Percentiles rank a stretch among this genome's conserved stretches.
Conservation (phyloP, 1,284 basidiomycete species). For the Spongispora temasekensis region DNA sequence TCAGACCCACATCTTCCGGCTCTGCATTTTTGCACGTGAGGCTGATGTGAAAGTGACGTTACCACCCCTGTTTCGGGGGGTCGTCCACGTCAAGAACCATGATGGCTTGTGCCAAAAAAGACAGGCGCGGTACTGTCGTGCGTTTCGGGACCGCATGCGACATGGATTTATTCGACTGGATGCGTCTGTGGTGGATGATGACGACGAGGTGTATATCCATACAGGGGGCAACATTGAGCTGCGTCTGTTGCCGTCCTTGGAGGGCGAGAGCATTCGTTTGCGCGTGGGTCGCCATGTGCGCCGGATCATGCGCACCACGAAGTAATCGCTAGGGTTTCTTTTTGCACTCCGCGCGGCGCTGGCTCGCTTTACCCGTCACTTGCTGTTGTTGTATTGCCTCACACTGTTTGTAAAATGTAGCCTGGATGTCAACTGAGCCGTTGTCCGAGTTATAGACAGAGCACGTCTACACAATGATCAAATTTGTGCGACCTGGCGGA, state of each 20-base stretch:
- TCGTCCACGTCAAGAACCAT: conserved; percentile 23
- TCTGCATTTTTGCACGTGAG: conserved; percentile 30
- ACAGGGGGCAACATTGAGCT: conserved; percentile 26
- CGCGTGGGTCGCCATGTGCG: conserved; percentile 32
- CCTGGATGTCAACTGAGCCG: conserved; percentile 16
- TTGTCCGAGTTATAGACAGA: conserved; percentile 1
- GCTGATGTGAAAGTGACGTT: conserved; percentile 32
- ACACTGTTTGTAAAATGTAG: background rate
- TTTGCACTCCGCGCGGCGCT: conserved; percentile 8
- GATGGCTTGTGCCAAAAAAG: conserved; percentile 11
- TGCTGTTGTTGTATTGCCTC: conserved; percentile 4
- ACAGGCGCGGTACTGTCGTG: conserved; percentile 21
- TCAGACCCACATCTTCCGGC: conserved; percentile 32
- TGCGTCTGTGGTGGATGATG: conserved; percentile 21
- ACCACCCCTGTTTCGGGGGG: conserved; percentile 31
- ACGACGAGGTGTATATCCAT: conserved; percentile 34
- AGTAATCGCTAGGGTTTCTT: background rate
- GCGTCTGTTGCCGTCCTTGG: conserved; percentile 14
- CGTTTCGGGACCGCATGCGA: conserved; percentile 27
- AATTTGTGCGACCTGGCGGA: background rate
- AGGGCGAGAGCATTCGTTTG: conserved; percentile 15
- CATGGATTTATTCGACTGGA: conserved; percentile 24
- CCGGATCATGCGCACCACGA: conserved; percentile 25
- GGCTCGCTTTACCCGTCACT: conserved; percentile 18
- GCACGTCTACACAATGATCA: conserved; percentile 1